phyloP scores from a whole-genome alignment of 768 basidiomycete species.

The Lactarius sanguifluus region DNA sequence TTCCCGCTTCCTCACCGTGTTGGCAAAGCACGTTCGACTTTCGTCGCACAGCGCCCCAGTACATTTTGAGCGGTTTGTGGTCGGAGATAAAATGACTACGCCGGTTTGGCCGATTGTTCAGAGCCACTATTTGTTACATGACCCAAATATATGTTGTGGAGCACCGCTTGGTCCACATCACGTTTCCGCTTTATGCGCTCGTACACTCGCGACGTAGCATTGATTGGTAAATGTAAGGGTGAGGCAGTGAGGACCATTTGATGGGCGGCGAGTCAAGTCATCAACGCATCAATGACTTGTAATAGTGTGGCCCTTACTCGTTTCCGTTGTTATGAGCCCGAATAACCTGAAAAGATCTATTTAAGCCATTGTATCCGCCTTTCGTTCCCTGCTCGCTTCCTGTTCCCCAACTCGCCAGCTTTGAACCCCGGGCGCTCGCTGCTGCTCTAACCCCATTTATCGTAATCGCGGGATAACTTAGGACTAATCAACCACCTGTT shows the following conservation, averaged over 20 bases:
- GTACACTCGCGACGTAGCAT: background rate
- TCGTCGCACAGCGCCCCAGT: constrained; percentile 72
- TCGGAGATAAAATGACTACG: constrained; percentile 3
- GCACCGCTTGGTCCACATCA: background rate
- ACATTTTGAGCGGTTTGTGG: constrained; percentile 53
- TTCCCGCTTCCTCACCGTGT: constrained; percentile 97
- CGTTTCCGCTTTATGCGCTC: background rate
- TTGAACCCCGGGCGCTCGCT: background rate
- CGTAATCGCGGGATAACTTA: no score
- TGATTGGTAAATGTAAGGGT: background rate
- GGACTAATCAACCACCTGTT: background rate
- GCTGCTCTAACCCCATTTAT: background rate
- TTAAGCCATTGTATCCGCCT: background rate
- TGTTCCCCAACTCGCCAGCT: background rate
- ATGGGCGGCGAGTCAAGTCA: background rate
- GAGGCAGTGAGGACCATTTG: background rate
- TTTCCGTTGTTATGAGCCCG: background rate
- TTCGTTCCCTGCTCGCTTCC: background rate
- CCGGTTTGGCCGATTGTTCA: background rate
- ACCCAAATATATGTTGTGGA: constrained; percentile 8
- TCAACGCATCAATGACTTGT: background rate
- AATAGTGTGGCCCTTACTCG: background rate
- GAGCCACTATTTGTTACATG: background rate
- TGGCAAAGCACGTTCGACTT: constrained; percentile 72
- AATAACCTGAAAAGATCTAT: background rate